These are phyloP conservation scores for Flaveria robusta DNA, from an alignment of 129 eudicot genomes.

Conservation along the genomic window DNA sequence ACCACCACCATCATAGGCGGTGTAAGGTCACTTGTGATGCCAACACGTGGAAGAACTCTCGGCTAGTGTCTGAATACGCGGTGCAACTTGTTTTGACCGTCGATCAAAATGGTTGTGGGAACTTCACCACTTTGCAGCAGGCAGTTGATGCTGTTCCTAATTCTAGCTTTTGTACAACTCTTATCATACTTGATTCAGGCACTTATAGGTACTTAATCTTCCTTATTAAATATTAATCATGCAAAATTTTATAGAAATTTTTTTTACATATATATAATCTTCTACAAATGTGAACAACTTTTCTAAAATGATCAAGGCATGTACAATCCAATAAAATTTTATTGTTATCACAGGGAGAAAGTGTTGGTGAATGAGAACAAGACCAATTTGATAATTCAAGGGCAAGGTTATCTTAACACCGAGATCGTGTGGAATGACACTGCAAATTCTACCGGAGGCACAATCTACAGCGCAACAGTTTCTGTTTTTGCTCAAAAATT, in stretches of 20 bases:
- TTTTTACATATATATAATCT: neutral
- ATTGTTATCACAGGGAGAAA: slow-evolving; percentile 65
- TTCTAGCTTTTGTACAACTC: slow-evolving; percentile 52
- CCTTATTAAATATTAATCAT: neutral
- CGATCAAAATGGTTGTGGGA: slow-evolving; percentile 68
- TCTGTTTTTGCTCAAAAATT: slow-evolving; percentile 61
- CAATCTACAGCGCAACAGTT: slow-evolving; percentile 59
- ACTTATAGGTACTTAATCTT: slow-evolving; percentile 58
- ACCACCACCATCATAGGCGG: slow-evolving; percentile 41
- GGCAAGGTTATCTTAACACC: slow-evolving; percentile 78
- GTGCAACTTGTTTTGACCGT: slow-evolving; percentile 62
- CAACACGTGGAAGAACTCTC: slow-evolving; percentile 63
- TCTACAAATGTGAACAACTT: neutral
- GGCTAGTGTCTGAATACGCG: slow-evolving; percentile 43
- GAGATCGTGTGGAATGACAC: slow-evolving; percentile 85
- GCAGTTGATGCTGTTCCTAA: slow-evolving; percentile 85
- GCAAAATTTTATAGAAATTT: neutral
- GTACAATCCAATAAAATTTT: neutral
- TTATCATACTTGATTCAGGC: slow-evolving; percentile 69
- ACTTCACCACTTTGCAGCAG: slow-evolving; percentile 74
- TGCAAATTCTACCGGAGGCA: slow-evolving; percentile 86
- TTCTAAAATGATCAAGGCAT: neutral
- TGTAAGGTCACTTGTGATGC: slow-evolving; percentile 38
- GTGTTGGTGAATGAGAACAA: slow-evolving; percentile 53
- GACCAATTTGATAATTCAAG: slow-evolving; percentile 70